Conservation (phyloP, 768 basidiomycete species). For the Phylloporus arenicola region DNA sequence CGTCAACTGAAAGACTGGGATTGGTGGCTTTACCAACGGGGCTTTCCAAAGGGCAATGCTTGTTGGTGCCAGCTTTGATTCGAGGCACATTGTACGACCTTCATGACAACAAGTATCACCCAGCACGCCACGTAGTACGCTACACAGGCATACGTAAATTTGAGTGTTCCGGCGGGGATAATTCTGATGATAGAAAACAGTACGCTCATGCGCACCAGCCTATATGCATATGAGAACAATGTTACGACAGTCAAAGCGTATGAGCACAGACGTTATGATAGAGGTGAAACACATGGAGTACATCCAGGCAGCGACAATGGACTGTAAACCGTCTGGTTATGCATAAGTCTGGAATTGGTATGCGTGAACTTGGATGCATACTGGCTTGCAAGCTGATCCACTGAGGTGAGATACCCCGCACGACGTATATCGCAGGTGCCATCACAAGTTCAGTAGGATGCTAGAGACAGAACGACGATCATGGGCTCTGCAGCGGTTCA, state of each 20-base stretch:
- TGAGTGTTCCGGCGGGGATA: slow-evolving; percentile 3
- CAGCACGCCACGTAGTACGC: slow-evolving; percentile 5
- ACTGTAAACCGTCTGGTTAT: slow-evolving; percentile 6
- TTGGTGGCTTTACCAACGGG: neutral
- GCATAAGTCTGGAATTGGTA: neutral
- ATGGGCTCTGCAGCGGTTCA: neutral
- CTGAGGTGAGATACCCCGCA: slow-evolving; percentile 4
- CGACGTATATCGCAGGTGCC: neutral
- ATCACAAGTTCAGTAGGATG: neutral
- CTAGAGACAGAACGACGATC: neutral
- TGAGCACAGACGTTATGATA: slow-evolving; percentile 5
- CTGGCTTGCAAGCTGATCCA: neutral
- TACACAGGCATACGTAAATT: slow-evolving; percentile 8
- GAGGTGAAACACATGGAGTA: slow-evolving; percentile 7
- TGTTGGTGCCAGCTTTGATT: slow-evolving; percentile 9
- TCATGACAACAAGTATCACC: slow-evolving; percentile 4
- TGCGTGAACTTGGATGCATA: neutral
- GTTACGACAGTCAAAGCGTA: neutral
- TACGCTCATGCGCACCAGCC: slow-evolving; percentile 16
- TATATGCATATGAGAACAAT: neutral
- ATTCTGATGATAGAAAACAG: slow-evolving; percentile 19
- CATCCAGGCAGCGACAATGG: slow-evolving; percentile 8
- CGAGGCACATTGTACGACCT: slow-evolving; percentile 6
- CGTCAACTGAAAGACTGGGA: slow-evolving; percentile 11
- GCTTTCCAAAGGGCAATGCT: neutral